Evolutionary conservation across 2,329 filamentous ascomycete genomes (phyloP), one percentile per base, ranked within the genome.

Genomic region (Arthroderma sp.): DNA sequence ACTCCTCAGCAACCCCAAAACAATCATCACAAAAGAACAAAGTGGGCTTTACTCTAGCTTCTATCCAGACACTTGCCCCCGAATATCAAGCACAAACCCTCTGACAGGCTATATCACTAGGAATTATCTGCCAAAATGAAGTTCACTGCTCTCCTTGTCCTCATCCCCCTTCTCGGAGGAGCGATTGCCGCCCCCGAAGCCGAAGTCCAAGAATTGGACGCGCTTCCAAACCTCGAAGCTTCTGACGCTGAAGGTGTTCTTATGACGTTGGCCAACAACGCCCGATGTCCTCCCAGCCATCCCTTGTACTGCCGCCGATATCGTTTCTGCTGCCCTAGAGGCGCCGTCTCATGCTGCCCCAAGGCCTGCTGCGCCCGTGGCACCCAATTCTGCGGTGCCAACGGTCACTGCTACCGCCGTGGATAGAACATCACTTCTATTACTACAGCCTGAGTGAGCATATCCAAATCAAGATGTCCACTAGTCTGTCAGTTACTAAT

Each of bases 331-430:
- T 54, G 52, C 17, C n/a, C 13, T 25, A 25, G 33, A 6, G 31
- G 23, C 7, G 52, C 52, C 9, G 52, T 38, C 19, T 39, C 33
- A n/a, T 54, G 52, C 35, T 54, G 52, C 35, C 52, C 52, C 39
- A 54, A 13, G 13, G 33, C 52, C 11, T 54, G 52, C 52, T 54
- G 52, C 52, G 33, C 33, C 19, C 33, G n/a, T 54, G 37, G 31
- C 31, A 41, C 52, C 11, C 19, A 21, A 17, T 38, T 28, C 31
- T 54, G 52, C 11, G 52, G 52, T 39, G 23, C n/a, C 2, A 33
- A 54, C n/a, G 52, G 52, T 19, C 52, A 54, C 52, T 54, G 52
- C 33, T 54, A 54, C 52, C 33, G 52, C 33, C 19, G 37, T 39
- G 52, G 33, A 38, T 54, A 54, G 19, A 39, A 13, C 4, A 51